Evolutionary conservation across 2,329 filamentous ascomycete species (phyloP).

Genomic region (Verruconis gallopava): DNA sequence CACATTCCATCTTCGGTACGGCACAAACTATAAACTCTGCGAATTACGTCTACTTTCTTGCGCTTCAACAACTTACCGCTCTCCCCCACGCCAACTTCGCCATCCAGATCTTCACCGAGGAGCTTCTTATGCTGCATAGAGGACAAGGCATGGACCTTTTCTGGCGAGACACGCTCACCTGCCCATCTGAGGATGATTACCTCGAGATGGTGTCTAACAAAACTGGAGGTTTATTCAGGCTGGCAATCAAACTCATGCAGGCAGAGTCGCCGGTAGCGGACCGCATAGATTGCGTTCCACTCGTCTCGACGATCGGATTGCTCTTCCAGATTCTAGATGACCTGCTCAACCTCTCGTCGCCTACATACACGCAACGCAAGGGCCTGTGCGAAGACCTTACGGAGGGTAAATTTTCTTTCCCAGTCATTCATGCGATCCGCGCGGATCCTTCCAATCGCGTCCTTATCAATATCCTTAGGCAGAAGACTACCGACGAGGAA

Average conservation of each 20-base stretch:
- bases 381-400: constrained; percentile 91
- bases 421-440: constrained; percentile 86
- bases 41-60: constrained; percentile 79
- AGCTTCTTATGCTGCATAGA: constrained; percentile 71
- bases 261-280: constrained; percentile 44
- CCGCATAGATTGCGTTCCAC: constrained; percentile 56
- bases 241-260: constrained; percentile 82
- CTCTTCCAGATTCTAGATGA: constrained; percentile 90
- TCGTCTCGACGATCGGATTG: constrained; percentile 74
- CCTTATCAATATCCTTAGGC: constrained; percentile 82
- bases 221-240: constrained; percentile 72
- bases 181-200: constrained; percentile 77
- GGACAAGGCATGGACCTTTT: constrained; percentile 87
- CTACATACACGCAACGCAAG: constrained; percentile 69
- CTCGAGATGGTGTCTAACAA: constrained; percentile 92
- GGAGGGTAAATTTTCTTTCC: constrained; percentile 94
- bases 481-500: constrained; percentile 73
- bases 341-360: constrained; percentile 66
- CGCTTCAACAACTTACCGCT: constrained; percentile 59
- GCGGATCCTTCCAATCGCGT: constrained; percentile 60
- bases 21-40: constrained; percentile 84
- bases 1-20: constrained; percentile 72
- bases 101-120: constrained; percentile 64
- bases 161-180: constrained; percentile 76
- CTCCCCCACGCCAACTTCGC: constrained; percentile 47